Conservation (phyloP, 768 basidiomycete genomes). For the Mycena leptocephala region DNA sequence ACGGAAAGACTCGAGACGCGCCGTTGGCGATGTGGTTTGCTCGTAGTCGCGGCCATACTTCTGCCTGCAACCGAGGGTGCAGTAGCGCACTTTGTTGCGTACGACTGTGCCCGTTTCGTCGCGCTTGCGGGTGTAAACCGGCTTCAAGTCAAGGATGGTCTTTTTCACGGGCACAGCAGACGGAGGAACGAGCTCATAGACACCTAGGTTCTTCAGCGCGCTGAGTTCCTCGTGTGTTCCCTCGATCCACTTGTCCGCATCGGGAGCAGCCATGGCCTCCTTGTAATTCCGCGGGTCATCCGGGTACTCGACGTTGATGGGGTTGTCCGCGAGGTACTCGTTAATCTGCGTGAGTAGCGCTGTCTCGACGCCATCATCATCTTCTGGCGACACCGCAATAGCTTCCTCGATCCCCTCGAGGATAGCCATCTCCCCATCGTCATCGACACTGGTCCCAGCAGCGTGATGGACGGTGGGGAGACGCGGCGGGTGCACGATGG, state of each 20-base stretch:
- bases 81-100: too few species aligned
- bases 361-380: too few species aligned
- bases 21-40: too few species aligned
- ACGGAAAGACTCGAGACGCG: too few species aligned
- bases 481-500: background rate
- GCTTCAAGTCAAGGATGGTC: too few species aligned
- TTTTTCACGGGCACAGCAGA: constrained; percentile 24
- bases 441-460: background rate
- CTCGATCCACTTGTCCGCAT: constrained; percentile 33
- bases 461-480: background rate
- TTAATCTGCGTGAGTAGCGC: too few species aligned
- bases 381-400: too few species aligned
- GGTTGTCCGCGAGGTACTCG: background rate
- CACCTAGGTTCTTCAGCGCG: constrained; percentile 43
- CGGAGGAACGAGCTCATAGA: constrained; percentile 44
- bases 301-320: constrained; percentile 2
- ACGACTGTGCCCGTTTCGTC: background rate
- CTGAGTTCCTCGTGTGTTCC: constrained; percentile 43
- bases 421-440: background rate
- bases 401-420: background rate
- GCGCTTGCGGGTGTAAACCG: background rate
- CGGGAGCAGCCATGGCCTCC: background rate
- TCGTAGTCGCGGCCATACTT: too few species aligned
- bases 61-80: too few species aligned
- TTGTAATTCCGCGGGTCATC: background rate